Evolutionary conservation across 768 basidiomycete genomes (phyloP), one percentile per base, ranked within the genome.

Genomic region (Panellus pusillus): DNA sequence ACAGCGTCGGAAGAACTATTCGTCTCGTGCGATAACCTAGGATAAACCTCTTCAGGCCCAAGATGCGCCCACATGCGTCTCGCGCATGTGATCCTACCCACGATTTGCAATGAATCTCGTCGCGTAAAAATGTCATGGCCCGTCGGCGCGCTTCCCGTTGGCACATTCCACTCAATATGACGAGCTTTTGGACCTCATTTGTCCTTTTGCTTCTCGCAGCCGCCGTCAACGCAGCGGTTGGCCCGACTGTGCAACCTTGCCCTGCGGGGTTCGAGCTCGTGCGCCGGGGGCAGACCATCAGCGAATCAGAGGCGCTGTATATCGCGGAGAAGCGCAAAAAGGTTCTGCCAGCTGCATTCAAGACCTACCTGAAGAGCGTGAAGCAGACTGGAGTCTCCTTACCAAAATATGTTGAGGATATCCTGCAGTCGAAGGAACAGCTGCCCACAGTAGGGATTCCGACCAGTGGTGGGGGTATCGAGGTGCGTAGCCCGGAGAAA

Each of bases 391-490:
- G 62, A 0, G 49, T 62, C 19, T 29, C 58, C 9, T 62, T 74
- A 0, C 74, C 76, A 2, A 27, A 49, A 4, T 77, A 77, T 39
- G 70, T 72, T 9, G 60, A 65, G 12, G 40, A 50, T 28, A 72
- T 77, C 38, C 61, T 70, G 28, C 32, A 52, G 29, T 57, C 41
- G 39, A 39, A 32, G 28, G 20, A 41, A 4, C 45, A 66, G 14
- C 54, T 65, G 0, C 78, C 76, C 4, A 72, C 63, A 9, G 61
- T 81, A 3, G 79, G 74, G 0, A 77, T 82, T 52, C 79, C 82
- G 0, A 68, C 75, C 13, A 79, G 77, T 27, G 84, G 84, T 17
- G 84, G 84, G 78, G 81, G 0, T 76, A 79, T 54, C 68, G 82
- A 15, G 84, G 83, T 0, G 49, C 39, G 57, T 50, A 20, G 4